Conservation (phyloP, 768 basidiomycete species). For the Fomitopsis serialis region DNA sequence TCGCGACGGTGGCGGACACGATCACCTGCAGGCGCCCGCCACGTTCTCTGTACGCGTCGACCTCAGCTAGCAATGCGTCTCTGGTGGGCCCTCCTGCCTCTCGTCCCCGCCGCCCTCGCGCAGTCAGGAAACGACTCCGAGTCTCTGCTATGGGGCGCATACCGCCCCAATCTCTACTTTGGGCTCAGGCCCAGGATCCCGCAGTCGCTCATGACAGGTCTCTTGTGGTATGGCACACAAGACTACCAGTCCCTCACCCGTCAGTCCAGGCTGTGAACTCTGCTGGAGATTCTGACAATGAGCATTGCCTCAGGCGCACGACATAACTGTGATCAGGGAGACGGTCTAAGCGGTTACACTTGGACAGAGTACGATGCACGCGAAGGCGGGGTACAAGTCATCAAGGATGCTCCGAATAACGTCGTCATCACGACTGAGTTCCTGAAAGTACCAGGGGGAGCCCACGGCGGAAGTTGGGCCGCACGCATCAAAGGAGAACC, state of each 20-base stretch:
- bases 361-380: slow-evolving; percentile 88
- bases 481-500: slow-evolving; percentile 79
- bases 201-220: slow-evolving; percentile 86
- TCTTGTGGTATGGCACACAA: slow-evolving; percentile 91
- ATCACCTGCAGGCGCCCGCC: slow-evolving; percentile 4
- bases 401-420: slow-evolving; percentile 80
- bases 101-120: slow-evolving; percentile 34
- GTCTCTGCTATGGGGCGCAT: slow-evolving; percentile 74
- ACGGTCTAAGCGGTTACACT: slow-evolving; percentile 75
- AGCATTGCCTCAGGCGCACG: slow-evolving; percentile 50
- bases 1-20: neutral
- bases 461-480: slow-evolving; percentile 86
- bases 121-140: slow-evolving; percentile 42
- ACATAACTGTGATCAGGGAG: slow-evolving; percentile 86
- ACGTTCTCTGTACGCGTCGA: slow-evolving; percentile 1
- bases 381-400: slow-evolving; percentile 78
- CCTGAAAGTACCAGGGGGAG: slow-evolving; percentile 79
- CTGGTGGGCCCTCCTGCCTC: slow-evolving; percentile 38
- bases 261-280: slow-evolving; percentile 27
- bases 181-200: slow-evolving; percentile 82
- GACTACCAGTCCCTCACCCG: slow-evolving; percentile 69
- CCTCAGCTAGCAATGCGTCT: slow-evolving; percentile 33
- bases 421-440: slow-evolving; percentile 81
- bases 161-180: slow-evolving; percentile 93
- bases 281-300: neutral